Percentiles rank a stretch among this genome's conserved stretches.
phyloP scores from a whole-genome alignment of 345 rosid species.

The Moricandia moricandioides region DNA sequence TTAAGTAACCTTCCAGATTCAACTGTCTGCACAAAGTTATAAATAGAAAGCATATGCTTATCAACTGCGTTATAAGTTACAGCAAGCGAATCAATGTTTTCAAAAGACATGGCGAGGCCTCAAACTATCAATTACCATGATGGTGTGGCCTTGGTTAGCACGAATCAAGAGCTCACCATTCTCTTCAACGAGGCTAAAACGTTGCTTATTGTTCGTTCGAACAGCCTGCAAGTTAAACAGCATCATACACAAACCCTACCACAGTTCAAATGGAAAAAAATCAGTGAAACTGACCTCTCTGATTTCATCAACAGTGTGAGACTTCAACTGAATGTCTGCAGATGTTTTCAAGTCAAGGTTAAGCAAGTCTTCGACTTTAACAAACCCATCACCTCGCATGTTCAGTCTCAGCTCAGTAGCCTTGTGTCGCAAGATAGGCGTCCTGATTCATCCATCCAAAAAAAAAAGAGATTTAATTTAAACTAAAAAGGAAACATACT shows the following conservation, averaged over 20 bases:
- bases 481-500: not conserved
- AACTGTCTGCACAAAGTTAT: conserved; percentile 46
- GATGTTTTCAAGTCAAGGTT: conserved; percentile 65
- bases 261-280: not conserved
- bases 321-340: conserved; percentile 61
- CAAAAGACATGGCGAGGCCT: not conserved
- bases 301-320: conserved; percentile 72
- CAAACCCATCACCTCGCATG: conserved; percentile 78
- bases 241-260: not conserved
- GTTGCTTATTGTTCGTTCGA: conserved; percentile 78
- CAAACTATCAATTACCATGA: conserved; percentile 43
- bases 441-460: conserved; percentile 41
- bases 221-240: conserved; percentile 56
- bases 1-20: conserved; percentile 70
- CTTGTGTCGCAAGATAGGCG: conserved; percentile 74
- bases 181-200: conserved; percentile 76
- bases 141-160: conserved; percentile 92
- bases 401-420: conserved; percentile 68
- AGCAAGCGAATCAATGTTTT: no score
- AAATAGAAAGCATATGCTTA: not conserved
- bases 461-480: not conserved
- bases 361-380: conserved; percentile 70
- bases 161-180: conserved; percentile 73
- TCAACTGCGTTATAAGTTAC: no score
- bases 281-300: conserved; percentile 54